These are phyloP conservation scores for Elymus sibiricus DNA, from an alignment of 176 grass and related monocot species.

Conservation along the genomic window DNA sequence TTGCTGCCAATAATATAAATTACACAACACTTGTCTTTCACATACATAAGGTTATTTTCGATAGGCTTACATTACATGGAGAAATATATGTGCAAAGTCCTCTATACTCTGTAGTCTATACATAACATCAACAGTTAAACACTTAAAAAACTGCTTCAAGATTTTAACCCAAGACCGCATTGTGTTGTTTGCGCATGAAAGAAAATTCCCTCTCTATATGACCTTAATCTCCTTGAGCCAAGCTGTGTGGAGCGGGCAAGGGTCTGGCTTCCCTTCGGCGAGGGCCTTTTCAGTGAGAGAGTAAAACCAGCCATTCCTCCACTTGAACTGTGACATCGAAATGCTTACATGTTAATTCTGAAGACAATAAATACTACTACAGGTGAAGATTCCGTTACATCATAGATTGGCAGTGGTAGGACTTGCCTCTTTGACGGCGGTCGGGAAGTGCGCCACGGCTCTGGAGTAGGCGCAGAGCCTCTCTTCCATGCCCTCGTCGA, in stretches of 20 bases:
- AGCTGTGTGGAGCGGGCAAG: conserved; percentile 86
- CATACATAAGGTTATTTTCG: not conserved
- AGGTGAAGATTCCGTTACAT: not conserved
- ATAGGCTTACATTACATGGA: not conserved
- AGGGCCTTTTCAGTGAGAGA: conserved; percentile 75
- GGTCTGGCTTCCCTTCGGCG: conserved; percentile 57
- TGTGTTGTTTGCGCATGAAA: not conserved
- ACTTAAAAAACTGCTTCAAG: not conserved
- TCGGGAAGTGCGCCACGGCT: conserved; percentile 86
- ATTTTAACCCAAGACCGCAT: not conserved
- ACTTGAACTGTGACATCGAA: conserved; percentile 70
- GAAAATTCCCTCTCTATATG: conserved; percentile 28
- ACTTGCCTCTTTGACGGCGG: conserved; percentile 90
- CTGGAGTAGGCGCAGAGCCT: conserved; percentile 81
- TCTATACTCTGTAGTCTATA: not conserved
- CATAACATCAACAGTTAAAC: not conserved
- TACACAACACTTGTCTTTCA: not conserved
- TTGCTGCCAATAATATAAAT: no score
- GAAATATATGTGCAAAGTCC: not conserved
- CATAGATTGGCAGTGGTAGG: not conserved
- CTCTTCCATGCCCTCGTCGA: conserved; percentile 72
- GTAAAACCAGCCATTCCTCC: conserved; percentile 97
- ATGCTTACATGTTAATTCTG: not conserved
- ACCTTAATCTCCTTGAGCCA: conserved; percentile 98
- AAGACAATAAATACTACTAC: not conserved